Evolutionary conservation across 164 flowering plant genomes (phyloP), one percentile per base, ranked within the genome.

Genomic region (Vitis rotundifolia): DNA sequence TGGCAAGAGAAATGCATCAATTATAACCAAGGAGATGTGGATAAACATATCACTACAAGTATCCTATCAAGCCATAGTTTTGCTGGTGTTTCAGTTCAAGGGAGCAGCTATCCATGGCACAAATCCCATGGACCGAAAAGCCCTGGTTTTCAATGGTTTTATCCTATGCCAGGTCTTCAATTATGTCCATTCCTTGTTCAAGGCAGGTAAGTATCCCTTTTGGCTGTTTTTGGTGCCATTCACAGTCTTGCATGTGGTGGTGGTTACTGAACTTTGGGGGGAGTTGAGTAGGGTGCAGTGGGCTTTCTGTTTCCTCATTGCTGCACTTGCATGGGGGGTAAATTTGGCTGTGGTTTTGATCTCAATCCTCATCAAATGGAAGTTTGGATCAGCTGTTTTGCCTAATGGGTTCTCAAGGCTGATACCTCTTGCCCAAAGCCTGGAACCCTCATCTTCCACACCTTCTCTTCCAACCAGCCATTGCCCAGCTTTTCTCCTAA

Each of bases 81-180:
- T 64, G 11, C 15, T 74, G 54, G 49, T 12, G 49, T 44, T 77
- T 18, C 61, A 67, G 2, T 71, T 69, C 44, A 9, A 11, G 22
- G 69, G 63, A 7, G 49, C 63, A 2, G 55, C n/a, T 3, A 16
- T 66, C 4, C 64, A 56, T 1, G 31, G 56, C 49, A 61, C 7
- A 6, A 37, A 37, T 6, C 44, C 44, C 5, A 6, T 28, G 13
- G 55, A 71, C 6, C 2, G 60, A 26, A 60, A 61, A 26, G 47
- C 73, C 47, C 59, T 71, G 67, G 65, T 71, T 64, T 71, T 71
- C 67, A 74, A 75, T 49, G 22, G 28, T 18, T 78, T 67, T 29
- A 16, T 51, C 15, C 76, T 78, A 3, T 68, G 70, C 61, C 75
- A 75, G 68, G 31, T 78, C 7, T 71, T 71, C 19, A 71, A 78